Evolutionary conservation across 106 monocot genomes (phyloP), one percentile per base, ranked within the genome.

Genomic region (Acorus calamus): DNA sequence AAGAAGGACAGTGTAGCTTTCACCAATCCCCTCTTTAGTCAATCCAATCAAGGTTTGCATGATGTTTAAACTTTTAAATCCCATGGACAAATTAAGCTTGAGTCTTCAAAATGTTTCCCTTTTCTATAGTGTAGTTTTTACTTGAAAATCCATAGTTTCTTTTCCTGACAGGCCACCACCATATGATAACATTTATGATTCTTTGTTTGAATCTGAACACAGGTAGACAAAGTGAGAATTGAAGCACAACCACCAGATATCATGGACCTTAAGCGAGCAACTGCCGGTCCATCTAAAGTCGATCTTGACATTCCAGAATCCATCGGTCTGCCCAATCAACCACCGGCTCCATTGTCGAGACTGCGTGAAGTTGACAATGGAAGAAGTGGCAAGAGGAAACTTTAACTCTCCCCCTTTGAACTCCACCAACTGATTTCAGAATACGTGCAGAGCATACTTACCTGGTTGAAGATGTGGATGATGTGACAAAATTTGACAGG

Each of bases 221-320:
- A 94, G 94, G 83, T 96, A 60, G 80, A 81, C 66, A 90, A 77
- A 56, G 56, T 52, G 9, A 82, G 84, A 64, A 58, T 90, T 57
- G 73, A 80, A 70, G 72, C 80, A 59, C 81, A 82, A 55, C 68
- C 65, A 6, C 68, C 70, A 42, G 77, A 80, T 62, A 82, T 66
- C 49, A 47, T 71, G 2, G 74, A 78, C 28, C 75, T 64, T 7
- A 74, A 66, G 56, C 56, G 69, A 56, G 73, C 68, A 52, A 66
- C 50, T 44, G 66, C 63, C 52, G 86, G 76, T 11, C 77, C 79
- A 62, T 59, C 84, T 46, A 65, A 73, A 58, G 68, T 53, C 5
- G 87, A 87, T 58, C 85, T 93, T 47, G 94, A 96, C 62, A 96
- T 96, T 53, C 94, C 94, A 1, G 94, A 96, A 68, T 96, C 94